These are phyloP conservation scores for Exidia glandulosa DNA, from an alignment of 768 basidiomycete genomes.

Conservation along the genomic window DNA sequence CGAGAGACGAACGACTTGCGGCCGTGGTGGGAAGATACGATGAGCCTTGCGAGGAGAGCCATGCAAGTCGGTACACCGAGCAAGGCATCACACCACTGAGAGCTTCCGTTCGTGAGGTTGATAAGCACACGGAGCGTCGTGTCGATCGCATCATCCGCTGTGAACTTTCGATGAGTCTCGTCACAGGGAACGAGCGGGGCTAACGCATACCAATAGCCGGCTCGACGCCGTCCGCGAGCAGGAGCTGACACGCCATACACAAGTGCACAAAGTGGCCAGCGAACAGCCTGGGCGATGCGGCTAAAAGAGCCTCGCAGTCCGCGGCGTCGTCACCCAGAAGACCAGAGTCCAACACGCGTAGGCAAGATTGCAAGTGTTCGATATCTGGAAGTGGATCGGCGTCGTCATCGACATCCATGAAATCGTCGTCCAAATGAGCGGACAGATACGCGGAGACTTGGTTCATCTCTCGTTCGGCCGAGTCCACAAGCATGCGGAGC, in stretches of 20 bases:
- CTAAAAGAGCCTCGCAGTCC: conserved; percentile 14
- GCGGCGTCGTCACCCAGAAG: conserved; percentile 47
- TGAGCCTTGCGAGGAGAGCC: conserved; percentile 35
- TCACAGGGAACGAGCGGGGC: background rate
- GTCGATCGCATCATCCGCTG: conserved; percentile 41
- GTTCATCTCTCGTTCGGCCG: background rate
- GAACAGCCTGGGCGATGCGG: conserved; percentile 33
- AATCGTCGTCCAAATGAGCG: background rate
- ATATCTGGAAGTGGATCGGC: background rate
- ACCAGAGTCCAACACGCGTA: conserved; percentile 51
- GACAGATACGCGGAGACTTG: background rate
- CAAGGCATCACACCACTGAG: conserved; percentile 44
- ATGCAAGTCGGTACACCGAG: conserved; percentile 35
- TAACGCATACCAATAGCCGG: conserved; percentile 13
- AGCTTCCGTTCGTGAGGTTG: conserved; percentile 54
- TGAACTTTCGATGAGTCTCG: background rate
- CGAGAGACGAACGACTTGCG: conserved; percentile 9
- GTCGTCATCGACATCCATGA: background rate
- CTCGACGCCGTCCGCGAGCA: conserved; percentile 14
- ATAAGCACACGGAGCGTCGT: conserved; percentile 56
- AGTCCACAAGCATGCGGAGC: background rate
- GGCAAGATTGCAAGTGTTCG: conserved; percentile 24
- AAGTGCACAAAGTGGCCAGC: conserved; percentile 38
- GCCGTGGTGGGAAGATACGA: conserved; percentile 27
- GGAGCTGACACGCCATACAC: conserved; percentile 37